These are phyloP conservation scores for Alliaria petiolata DNA, from an alignment of 345 rosid genomes.

Conservation along the genomic window DNA sequence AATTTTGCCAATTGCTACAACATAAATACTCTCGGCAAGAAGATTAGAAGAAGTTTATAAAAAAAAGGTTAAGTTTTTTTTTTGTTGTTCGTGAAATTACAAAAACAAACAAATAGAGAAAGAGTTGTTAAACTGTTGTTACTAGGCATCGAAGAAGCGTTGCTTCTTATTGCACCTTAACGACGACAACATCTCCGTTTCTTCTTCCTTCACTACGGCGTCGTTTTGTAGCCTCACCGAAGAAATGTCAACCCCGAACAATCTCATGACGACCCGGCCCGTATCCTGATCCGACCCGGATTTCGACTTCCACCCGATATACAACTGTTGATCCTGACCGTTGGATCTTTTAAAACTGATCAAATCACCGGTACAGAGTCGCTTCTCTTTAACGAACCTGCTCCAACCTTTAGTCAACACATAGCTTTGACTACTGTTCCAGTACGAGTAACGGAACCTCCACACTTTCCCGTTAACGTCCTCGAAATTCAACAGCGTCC, in stretches of 20 bases:
- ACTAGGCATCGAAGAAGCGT: slow-evolving; percentile 60
- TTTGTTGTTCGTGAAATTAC: neutral
- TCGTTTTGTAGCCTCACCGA: slow-evolving; percentile 29
- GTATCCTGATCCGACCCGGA: slow-evolving; percentile 23
- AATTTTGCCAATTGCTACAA: neutral
- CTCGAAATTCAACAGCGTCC: slow-evolving; percentile 59
- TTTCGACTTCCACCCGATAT: slow-evolving; percentile 52
- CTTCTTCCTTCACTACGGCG: slow-evolving; percentile 47
- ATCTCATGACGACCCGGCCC: slow-evolving; percentile 53
- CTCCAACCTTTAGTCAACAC: slow-evolving; percentile 97
- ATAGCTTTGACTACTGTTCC: slow-evolving; percentile 96
- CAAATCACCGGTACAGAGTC: slow-evolving; percentile 69
- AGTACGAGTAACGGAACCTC: slow-evolving; percentile 92
- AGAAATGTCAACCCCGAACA: slow-evolving; percentile 51
- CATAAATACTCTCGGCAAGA: neutral
- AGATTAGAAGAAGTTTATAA: neutral
- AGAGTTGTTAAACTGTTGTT: slow-evolving; percentile 30
- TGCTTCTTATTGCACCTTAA: slow-evolving; percentile 61
- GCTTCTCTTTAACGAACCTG: slow-evolving; percentile 85
- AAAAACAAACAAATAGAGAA: neutral
- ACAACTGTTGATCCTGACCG: slow-evolving; percentile 62
- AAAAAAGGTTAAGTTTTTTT: neutral
- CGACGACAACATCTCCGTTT: slow-evolving; percentile 46
- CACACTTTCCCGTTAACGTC: slow-evolving; percentile 73
- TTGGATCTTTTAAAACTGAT: slow-evolving; percentile 79